A percentile compares a stretch with the other conserved stretches of the same genome.
Evolutionary conservation across 2,329 filamentous ascomycete genomes (phyloP).

Genomic region (Aspergillus calidoustus): DNA sequence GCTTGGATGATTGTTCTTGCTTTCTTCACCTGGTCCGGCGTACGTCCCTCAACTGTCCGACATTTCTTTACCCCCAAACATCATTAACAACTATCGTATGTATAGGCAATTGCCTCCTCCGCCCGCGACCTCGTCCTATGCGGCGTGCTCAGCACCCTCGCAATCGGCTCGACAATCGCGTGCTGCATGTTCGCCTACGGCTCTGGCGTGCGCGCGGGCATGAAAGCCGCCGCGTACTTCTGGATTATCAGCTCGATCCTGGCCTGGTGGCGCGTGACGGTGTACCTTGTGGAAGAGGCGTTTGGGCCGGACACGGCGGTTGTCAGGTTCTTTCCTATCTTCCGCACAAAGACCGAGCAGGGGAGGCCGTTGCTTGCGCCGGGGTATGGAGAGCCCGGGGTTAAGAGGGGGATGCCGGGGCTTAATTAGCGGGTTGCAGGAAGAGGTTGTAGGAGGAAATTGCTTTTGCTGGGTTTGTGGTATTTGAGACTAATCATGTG

Average conservation of each 20-base stretch:
- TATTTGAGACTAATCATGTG: too few species aligned
- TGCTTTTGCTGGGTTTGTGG: too few species aligned
- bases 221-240: conserved; percentile 8
- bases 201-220: background rate
- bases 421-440: background rate
- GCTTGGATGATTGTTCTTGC: conserved; percentile 6
- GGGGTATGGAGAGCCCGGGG: conserved; percentile 2
- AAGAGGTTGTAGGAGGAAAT: too few species aligned
- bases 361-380: background rate
- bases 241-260: conserved; percentile 4
- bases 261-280: conserved; percentile 5
- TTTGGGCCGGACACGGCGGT: background rate
- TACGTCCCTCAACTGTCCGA: background rate
- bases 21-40: conserved; percentile 6
- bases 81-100: background rate
- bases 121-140: background rate
- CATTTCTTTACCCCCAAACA: too few species aligned
- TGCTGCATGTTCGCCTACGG: conserved; percentile 3
- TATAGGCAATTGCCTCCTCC: background rate
- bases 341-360: background rate
- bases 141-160: background rate
- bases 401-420: conserved; percentile 11
- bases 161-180: conserved; percentile 2
- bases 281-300: conserved; percentile 10
- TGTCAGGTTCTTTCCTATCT: background rate